Evolutionary conservation across 2,329 filamentous ascomycete species (phyloP), one percentile per base, ranked within the genome.

Genomic region (Camptophora hylomeconis): DNA sequence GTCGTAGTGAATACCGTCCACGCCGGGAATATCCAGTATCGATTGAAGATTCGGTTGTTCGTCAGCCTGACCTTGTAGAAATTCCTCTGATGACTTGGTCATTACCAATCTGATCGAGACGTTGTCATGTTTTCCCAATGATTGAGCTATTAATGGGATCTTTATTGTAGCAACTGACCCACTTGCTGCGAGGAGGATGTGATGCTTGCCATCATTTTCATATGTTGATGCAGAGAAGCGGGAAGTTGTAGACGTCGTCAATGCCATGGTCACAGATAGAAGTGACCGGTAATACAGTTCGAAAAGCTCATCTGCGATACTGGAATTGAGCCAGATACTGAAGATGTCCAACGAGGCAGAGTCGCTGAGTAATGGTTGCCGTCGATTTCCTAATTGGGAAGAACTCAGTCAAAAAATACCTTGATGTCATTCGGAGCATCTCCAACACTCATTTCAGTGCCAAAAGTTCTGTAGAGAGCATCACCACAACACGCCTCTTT

Each of bases 121-220:
- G 20, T 58, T 57, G 11, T 52, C 37, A 36, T 66, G 48, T 39
- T 50, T 45, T 43, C 64, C 62, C 11, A 66, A 45, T 1, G 56
- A 43, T 22, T 50, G 36, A 35, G 78, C 61, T 40, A 86, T 81
- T 20, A 68, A 60, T 2, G 73, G 73, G 3, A 83, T 59, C 50
- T 94, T 94, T 47, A 93, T 92, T 5, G 80, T 83, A 9, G 86
- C 86, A n/a, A 92, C 82, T 1, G 79, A 77, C 26, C 77, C 77
- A 17, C 67, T 75, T 20, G 72, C 71, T 20, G 70, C 72, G 22
- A 82, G 63, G 10, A 83, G 61, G 28, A 80, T 58, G 47, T 80
- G 74, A 8, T 54, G 55, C 45, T 69, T 72, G 11, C 53, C 51
- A 44, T 74, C 70, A 27, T 55, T 46, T 21, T 22, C 31, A 21